phyloP scores from a whole-genome alignment of 192 early-diverging fungal genomes.

The Hyaloraphidium curvatum region DNA sequence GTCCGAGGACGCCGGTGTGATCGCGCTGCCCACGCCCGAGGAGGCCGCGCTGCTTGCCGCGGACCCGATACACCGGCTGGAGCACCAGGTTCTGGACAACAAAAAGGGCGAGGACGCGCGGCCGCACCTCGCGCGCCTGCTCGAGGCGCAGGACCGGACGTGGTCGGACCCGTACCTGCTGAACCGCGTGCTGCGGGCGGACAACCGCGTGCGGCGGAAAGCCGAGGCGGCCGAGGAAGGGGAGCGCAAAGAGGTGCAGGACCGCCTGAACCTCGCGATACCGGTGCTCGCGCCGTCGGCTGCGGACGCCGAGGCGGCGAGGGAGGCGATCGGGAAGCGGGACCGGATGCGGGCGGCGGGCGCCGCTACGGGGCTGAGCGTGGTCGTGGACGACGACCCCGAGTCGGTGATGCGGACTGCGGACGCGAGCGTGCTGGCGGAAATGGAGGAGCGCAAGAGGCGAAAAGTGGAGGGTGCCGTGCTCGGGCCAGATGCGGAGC shows the following conservation, averaged over 20 bases:
- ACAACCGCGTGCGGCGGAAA: neutral
- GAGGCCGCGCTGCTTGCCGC: slow-evolving; percentile 18
- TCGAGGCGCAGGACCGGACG: slow-evolving; percentile 6
- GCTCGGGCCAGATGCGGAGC: no score
- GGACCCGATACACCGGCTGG: slow-evolving; percentile 40
- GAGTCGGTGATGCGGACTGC: no score
- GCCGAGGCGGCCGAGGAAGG: neutral
- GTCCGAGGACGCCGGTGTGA: slow-evolving; percentile 39
- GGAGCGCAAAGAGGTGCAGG: neutral
- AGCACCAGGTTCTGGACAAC: slow-evolving; percentile 29
- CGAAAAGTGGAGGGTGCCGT: no score
- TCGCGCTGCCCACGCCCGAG: slow-evolving; percentile 36
- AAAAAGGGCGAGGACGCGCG: slow-evolving; percentile 20
- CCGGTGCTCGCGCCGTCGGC: neutral
- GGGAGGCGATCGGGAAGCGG: neutral
- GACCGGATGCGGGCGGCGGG: no score
- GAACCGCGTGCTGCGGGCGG: neutral
- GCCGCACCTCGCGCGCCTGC: slow-evolving; percentile 33
- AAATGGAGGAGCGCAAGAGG: no score
- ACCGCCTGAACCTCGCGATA: neutral
- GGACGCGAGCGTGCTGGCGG: no score
- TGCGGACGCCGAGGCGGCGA: neutral
- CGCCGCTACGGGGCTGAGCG: no score
- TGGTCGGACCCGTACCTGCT: slow-evolving; percentile 2
- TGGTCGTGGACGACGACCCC: no score